These are phyloP conservation scores for Podospora anserina DNA, from an alignment of 495 filamentous ascomycete genomes.

Conservation along the genomic window DNA sequence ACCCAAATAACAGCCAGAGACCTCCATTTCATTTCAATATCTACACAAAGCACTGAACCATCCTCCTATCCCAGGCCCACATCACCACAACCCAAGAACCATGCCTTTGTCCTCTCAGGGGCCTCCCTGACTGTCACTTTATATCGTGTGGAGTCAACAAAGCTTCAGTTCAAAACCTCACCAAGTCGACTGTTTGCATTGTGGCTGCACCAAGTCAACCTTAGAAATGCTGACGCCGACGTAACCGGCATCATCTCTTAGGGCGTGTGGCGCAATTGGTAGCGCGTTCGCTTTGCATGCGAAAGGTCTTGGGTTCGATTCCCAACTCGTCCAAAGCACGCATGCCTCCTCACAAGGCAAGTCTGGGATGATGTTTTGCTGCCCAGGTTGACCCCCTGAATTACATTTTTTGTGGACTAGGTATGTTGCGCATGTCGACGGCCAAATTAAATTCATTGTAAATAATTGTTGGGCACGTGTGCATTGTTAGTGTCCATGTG, in stretches of 20 bases:
- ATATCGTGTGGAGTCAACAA: background rate
- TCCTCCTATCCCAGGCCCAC: background rate
- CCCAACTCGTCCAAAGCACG: background rate
- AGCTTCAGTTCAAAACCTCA: background rate
- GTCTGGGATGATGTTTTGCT: background rate
- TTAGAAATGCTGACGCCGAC: background rate
- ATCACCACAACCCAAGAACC: background rate
- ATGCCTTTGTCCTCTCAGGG: background rate
- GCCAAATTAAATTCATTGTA: too few species aligned
- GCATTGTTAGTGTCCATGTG: too few species aligned
- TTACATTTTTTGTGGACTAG: background rate
- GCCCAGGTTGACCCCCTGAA: too few species aligned
- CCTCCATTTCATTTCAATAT: too few species aligned
- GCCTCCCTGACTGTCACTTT: background rate
- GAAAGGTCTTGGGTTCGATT: background rate
- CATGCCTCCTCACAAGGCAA: background rate
- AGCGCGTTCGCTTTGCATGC: background rate
- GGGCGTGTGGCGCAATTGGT: background rate
- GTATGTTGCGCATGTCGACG: too few species aligned
- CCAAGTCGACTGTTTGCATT: background rate
- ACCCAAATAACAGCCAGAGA: too few species aligned
- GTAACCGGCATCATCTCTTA: background rate
- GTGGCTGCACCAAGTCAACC: background rate
- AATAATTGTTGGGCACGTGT: too few species aligned
- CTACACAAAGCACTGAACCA: background rate